Percentiles rank a stretch among this genome's conserved stretches.
Conservation (phyloP, 345 rosid species). For the Citropsis articulata region DNA sequence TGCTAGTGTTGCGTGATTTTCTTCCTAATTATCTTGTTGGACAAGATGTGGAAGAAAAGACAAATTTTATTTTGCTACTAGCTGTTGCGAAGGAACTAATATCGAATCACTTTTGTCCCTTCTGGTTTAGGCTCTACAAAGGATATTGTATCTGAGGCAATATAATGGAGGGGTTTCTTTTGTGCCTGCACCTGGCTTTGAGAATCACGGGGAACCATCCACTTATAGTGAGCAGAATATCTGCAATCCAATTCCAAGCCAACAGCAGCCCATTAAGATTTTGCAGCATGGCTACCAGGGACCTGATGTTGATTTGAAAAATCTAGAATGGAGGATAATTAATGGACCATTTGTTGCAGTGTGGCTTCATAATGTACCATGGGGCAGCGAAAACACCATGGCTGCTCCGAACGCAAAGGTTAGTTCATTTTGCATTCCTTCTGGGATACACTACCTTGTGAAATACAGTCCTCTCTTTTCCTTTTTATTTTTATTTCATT, state of each 20-base stretch:
- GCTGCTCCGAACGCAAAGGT: conserved; percentile 98
- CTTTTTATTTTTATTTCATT: not conserved
- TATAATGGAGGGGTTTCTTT: conserved; percentile 72
- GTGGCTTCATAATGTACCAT: conserved; percentile 98
- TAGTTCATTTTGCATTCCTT: conserved; percentile 24
- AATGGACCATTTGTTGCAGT: conserved; percentile 87
- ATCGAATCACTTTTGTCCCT: not conserved
- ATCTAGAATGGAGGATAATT: conserved; percentile 72
- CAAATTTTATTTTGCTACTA: not conserved
- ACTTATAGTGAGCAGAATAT: conserved; percentile 22
- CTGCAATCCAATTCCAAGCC: conserved; percentile 4
- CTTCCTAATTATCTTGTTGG: not conserved
- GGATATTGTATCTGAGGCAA: conserved; percentile 60
- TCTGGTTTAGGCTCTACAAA: conserved; percentile 59
- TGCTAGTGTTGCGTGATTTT: not conserved
- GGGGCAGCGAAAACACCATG: conserved; percentile 77
- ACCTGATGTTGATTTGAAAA: conserved; percentile 47
- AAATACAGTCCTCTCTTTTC: not conserved
- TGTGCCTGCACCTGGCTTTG: conserved; percentile 94
- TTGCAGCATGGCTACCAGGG: conserved; percentile 52
- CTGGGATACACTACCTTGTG: not conserved
- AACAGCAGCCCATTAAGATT: conserved; percentile 28
- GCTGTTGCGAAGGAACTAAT: not conserved
- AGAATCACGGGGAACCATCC: conserved; percentile 62
- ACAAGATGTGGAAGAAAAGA: not conserved